These are phyloP conservation scores for Lactuca sativa DNA, from an alignment of 129 eudicot species.

Conservation along the genomic window DNA sequence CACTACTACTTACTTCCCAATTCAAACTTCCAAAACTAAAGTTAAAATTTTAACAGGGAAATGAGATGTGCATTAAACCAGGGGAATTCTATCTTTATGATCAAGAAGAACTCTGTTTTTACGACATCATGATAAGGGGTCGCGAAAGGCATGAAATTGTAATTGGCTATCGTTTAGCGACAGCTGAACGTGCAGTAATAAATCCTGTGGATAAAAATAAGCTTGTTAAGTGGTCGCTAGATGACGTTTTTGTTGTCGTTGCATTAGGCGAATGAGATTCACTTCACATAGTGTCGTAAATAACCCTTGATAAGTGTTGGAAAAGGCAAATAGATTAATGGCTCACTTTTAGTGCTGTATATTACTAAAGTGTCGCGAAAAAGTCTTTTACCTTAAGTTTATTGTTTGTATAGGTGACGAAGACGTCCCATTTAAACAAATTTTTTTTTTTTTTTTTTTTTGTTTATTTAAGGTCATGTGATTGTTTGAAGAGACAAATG, in stretches of 20 bases:
- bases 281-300: slow-evolving; percentile 18
- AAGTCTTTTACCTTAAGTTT: not conserved
- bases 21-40: not conserved
- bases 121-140: slow-evolving; percentile 80
- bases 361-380: slow-evolving; percentile 1
- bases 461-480: not conserved
- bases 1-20: not conserved
- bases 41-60: slow-evolving; percentile 60
- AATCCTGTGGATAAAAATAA: slow-evolving; percentile 62
- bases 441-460: no score
- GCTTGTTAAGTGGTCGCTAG: slow-evolving; percentile 72
- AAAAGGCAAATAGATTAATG: not conserved
- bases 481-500: no score
- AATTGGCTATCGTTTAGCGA: slow-evolving; percentile 81
- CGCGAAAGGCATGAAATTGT: slow-evolving; percentile 83
- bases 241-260: slow-evolving; percentile 84
- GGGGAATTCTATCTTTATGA: slow-evolving; percentile 91
- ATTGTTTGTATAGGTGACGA: not conserved
- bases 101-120: slow-evolving; percentile 87
- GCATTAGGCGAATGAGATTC: slow-evolving; percentile 55
- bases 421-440: no score
- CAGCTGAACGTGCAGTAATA: slow-evolving; percentile 72
- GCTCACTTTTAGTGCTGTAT: not conserved
- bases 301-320: not conserved
- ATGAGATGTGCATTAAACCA: slow-evolving; percentile 91